These are phyloP conservation scores for Pseudopediastrum boryanum DNA, from an alignment of 139 green algal genomes.

Conservation along the genomic window DNA sequence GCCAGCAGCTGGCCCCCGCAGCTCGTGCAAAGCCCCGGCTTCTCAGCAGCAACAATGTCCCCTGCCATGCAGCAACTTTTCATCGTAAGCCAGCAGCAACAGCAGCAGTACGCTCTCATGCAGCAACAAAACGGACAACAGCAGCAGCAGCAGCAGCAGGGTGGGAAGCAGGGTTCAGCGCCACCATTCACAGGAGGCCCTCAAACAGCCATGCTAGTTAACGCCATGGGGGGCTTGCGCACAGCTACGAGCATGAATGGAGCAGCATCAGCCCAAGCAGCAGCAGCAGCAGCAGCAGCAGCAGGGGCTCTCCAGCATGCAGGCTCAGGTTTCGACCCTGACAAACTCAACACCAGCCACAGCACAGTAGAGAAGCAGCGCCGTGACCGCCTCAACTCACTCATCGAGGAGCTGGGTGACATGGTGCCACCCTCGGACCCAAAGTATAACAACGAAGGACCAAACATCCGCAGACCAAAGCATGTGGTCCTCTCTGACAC, in stretches of 20 bases:
- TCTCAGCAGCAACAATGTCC: no score
- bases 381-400: slow-evolving; percentile 68
- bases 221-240: no score
- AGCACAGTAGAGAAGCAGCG: slow-evolving; percentile 76
- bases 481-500: slow-evolving; percentile 69
- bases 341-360: slow-evolving; percentile 50
- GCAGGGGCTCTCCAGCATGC: not conserved
- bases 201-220: not conserved
- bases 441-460: slow-evolving; percentile 14
- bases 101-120: no score
- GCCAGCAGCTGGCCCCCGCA: no score
- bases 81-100: not conserved
- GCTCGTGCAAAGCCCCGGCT: no score
- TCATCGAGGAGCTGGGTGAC: slow-evolving; percentile 65
- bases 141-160: not conserved
- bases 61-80: not conserved
- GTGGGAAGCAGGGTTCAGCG: not conserved
- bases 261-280: not conserved
- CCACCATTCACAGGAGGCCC: not conserved
- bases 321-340: not conserved
- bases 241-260: not conserved
- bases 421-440: slow-evolving; percentile 37
- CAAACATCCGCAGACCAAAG: slow-evolving; percentile 46
- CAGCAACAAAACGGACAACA: no score
- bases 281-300: slow-evolving; percentile 14